Evolutionary conservation across 441 rosid species (phyloP), one percentile per base, ranked within the genome.

Genomic region (Populus hybrid): DNA sequence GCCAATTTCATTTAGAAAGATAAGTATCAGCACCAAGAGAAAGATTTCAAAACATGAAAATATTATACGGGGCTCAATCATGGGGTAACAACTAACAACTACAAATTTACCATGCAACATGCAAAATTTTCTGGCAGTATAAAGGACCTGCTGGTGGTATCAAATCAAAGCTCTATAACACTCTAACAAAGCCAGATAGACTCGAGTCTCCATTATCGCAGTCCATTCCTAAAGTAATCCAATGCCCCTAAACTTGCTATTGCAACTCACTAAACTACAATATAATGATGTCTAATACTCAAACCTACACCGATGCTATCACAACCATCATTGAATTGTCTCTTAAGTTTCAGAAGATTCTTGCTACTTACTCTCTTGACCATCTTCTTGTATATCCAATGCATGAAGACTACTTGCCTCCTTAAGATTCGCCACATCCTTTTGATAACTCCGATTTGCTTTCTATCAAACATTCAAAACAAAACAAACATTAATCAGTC

Each of bases 361-460:
- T 78, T 74, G 21, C 63, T 70, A 82, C 89, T 80, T 84, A 91
- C 97, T 84, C 59, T 86, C 87, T 70, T 90, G 79, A 69, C 84
- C 88, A 73, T 85, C 90, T 14, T 82, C 90, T n/a, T 82, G 84
- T 50, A 86, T 76, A 76, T 86, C 90, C 73, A 91, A 78, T 14
- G 85, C 88, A 77, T 71, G 79, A n/a, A 76, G 85, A 77, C 72
- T 83, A 76, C 92, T 90, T 8, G 92, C 87, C 85, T 85, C 84
- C 80, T 90, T 84, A 82, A 90, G 77, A 80, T 77, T 88, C 30
- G 84, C 94, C 16, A 95, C 85, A 79, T 93, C 99, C 84, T 93
- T 92, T 87, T 95, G 99, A 84, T 95, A 95, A 87, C 95, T 90
- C 57, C 89, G 91, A 75, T 90, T 89, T 24, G 97, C 99, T 93